Evolutionary conservation across 192 early-diverging fungal genomes (phyloP), one percentile per base, ranked within the genome.

Genomic region (Dissophora globulifera): DNA sequence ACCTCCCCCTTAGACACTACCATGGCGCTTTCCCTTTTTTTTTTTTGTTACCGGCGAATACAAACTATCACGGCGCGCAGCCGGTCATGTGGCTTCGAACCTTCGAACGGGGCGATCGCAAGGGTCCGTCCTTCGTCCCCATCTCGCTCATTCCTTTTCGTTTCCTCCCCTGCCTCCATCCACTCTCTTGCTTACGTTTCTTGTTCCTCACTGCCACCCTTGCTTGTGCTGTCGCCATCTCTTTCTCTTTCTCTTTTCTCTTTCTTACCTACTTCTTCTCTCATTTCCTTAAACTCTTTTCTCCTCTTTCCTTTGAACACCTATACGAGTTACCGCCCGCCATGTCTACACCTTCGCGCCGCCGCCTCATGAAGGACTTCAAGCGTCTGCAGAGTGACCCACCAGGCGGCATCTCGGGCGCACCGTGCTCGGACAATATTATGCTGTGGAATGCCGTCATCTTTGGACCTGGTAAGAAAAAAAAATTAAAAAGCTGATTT

Each of bases 391-490:
- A 94, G 69, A 95, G 89, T 49, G 97, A 99, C 74, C 93, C 97
- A 19, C 94, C 95, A 27, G 94, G 89, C 58, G 85, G 93, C 31
- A 89, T 94, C 50, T 90, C 90, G 12, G 97, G 96, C 19, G 92
- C 95, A 0, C 97, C 97, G 15, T 94, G 93, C 74, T 86, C 93
- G 1, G 96, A 99, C 86, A 99, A 99, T 78, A 97, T 99, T 60
- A 92, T 98, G 86, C 59, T 94, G 43, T 98, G 97, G 97, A 98
- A 99, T 72, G 97, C 96, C 15, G 96, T 99, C n/a, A 99, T 99
- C 78, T 99, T 99, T 82, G 97, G 93, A 16, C 92, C 92, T 35
- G 87, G 85, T 85, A 80, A 79, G 71, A 51, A 9, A 0, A 3
- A 46, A 38, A 9, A 13, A 38, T 38, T 38, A 69, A 51, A 9